Conservation (phyloP, 1,139 yeast species). For the Nakaseomyces kungkrabaensis region DNA sequence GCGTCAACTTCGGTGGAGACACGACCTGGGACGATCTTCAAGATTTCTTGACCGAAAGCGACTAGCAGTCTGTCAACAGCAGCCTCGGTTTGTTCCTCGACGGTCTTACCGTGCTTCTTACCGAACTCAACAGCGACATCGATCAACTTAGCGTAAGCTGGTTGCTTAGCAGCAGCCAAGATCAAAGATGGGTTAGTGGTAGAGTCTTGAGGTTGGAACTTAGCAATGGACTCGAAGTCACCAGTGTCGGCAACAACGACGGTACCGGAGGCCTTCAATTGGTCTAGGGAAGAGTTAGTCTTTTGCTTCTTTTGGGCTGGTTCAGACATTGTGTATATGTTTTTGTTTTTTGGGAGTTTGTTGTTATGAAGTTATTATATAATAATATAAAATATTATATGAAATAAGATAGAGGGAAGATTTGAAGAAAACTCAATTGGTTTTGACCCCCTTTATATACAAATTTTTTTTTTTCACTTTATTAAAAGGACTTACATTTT, state of each 20-base stretch:
- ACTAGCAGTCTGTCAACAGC: conserved; percentile 91
- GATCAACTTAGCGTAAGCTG: conserved; percentile 80
- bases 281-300: conserved; percentile 68
- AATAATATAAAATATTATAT: too few relatives aligned
- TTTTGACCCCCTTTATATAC: background rate
- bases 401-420: too few relatives aligned
- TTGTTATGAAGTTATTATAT: too few relatives aligned
- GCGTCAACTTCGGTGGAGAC: conserved; percentile 99
- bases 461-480: background rate
- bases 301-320: conserved; percentile 33
- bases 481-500: too few relatives aligned
- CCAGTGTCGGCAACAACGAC: conserved; percentile 97
- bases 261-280: conserved; percentile 91
- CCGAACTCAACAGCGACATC: conserved; percentile 88
- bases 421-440: background rate
- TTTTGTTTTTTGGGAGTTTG: too few relatives aligned
- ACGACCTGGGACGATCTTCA: conserved; percentile 95
- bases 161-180: conserved; percentile 87
- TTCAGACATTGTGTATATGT: conserved; percentile 20
- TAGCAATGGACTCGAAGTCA: conserved; percentile 95
- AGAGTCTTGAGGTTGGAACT: conserved; percentile 98
- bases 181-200: conserved; percentile 98
- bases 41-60: conserved; percentile 91
- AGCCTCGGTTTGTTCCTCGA: conserved; percentile 54
- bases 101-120: conserved; percentile 45